A percentile compares a stretch with the other conserved stretches of the same genome.
Evolutionary conservation across 2,329 filamentous ascomycete species (phyloP).

Genomic region (Neofusicoccum ribis): DNA sequence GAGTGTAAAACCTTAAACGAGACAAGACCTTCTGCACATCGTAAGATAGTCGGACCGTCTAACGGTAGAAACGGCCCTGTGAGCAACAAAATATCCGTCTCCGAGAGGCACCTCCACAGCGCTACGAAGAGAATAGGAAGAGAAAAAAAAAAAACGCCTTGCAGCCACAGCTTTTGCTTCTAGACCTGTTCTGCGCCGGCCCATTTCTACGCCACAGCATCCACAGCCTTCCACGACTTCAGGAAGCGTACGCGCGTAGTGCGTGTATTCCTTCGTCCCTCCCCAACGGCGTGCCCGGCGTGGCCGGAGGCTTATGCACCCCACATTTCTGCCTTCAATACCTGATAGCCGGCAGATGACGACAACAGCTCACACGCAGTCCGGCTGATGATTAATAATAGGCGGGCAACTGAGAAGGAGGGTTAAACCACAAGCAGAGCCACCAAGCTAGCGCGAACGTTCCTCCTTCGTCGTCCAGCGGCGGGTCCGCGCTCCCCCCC

Average conservation of each 20-base stretch:
- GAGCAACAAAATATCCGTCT: background rate
- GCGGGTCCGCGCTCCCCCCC: no score
- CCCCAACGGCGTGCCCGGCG: background rate
- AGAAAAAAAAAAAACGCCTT: background rate
- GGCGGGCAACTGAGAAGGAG: no score
- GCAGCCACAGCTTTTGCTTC: background rate
- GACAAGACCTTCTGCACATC: background rate
- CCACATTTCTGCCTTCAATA: background rate
- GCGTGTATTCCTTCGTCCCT: background rate
- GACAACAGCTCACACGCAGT: background rate
- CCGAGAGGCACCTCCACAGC: no score
- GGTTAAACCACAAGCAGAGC: no score
- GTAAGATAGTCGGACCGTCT: constrained; percentile 4
- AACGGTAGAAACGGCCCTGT: background rate
- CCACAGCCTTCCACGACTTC: background rate
- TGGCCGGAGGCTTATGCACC: constrained; percentile 1
- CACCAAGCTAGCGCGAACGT: no score
- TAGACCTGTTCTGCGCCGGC: background rate
- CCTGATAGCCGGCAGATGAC: background rate
- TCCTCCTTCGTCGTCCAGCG: no score
- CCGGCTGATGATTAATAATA: no score
- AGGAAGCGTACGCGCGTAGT: background rate
- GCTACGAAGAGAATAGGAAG: no score
- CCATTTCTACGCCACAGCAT: background rate
- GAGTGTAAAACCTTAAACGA: background rate